Evolutionary conservation across 805 yeast species (phyloP).

Genomic region (Barnettozyma pratensis): DNA sequence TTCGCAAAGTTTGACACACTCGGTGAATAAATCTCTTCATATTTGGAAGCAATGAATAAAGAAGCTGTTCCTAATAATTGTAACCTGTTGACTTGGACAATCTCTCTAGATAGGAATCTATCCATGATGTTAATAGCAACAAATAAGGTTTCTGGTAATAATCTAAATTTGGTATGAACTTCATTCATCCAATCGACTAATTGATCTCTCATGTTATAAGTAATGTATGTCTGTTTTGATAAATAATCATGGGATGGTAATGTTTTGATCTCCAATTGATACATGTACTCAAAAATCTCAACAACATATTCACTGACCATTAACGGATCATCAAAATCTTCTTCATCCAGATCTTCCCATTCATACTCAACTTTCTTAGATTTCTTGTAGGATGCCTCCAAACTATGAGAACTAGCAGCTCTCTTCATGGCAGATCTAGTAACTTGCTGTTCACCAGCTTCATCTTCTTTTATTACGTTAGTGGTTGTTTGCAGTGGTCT

Average conservation of each 20-base stretch:
- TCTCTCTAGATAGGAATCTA: slow-evolving; percentile 72
- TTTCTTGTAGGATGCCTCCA: slow-evolving; percentile 15
- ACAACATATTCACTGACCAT: slow-evolving; percentile 92
- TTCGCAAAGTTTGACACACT: slow-evolving; percentile 81
- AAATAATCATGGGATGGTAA: slow-evolving; percentile 47
- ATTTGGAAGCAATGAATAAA: slow-evolving; percentile 84
- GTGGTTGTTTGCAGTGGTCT: slow-evolving; percentile 4
- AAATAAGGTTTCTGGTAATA: slow-evolving; percentile 82
- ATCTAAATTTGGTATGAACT: slow-evolving; percentile 77
- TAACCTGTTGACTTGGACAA: slow-evolving; percentile 72
- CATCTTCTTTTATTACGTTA: slow-evolving; percentile 11
- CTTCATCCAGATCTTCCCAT: slow-evolving; percentile 78
- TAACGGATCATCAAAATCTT: slow-evolving; percentile 72
- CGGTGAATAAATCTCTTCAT: slow-evolving; percentile 90
- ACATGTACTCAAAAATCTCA: slow-evolving; percentile 79
- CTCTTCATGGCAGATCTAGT: slow-evolving; percentile 54
- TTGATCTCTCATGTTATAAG: slow-evolving; percentile 63
- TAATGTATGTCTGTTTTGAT: slow-evolving; percentile 37
- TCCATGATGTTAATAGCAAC: slow-evolving; percentile 85
- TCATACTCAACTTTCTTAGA: slow-evolving; percentile 29
- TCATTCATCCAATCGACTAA: slow-evolving; percentile 93
- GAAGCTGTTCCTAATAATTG: slow-evolving; percentile 87
- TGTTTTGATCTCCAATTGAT: slow-evolving; percentile 65
- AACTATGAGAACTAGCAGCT: slow-evolving; percentile 21
- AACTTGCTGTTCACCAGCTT: slow-evolving; percentile 20